Evolutionary conservation across 2,329 filamentous ascomycete genomes (phyloP).

Genomic region (Claviceps purpurea): DNA sequence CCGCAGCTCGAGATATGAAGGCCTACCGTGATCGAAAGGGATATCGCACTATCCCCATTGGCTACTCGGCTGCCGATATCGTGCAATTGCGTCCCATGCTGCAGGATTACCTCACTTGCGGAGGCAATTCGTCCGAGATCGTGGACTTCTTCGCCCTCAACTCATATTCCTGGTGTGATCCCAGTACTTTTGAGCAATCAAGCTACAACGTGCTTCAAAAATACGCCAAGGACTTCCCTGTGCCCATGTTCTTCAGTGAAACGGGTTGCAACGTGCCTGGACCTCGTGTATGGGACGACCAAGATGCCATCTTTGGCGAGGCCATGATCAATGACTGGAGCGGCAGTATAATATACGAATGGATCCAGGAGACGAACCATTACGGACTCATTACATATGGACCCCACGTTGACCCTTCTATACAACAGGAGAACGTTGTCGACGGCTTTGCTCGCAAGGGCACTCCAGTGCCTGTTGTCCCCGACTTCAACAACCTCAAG

Average conservation of each 20-base stretch:
- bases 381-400: slow-evolving; percentile 76
- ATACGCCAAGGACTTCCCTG: slow-evolving; percentile 55
- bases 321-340: slow-evolving; percentile 61
- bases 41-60: slow-evolving; percentile 71
- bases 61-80: slow-evolving; percentile 81
- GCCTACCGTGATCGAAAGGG: slow-evolving; percentile 61
- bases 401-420: slow-evolving; percentile 34
- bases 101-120: slow-evolving; percentile 66
- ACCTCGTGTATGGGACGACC: slow-evolving; percentile 55
- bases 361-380: slow-evolving; percentile 73
- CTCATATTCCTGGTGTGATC: slow-evolving; percentile 70
- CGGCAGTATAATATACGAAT: slow-evolving; percentile 77
- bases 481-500: slow-evolving; percentile 69
- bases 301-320: slow-evolving; percentile 60
- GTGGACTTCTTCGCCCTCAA: slow-evolving; percentile 81
- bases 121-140: slow-evolving; percentile 51
- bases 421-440: slow-evolving; percentile 39
- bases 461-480: slow-evolving; percentile 56
- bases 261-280: slow-evolving; percentile 63
- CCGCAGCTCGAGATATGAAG: slow-evolving; percentile 70
- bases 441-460: slow-evolving; percentile 60
- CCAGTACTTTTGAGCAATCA: slow-evolving; percentile 41
- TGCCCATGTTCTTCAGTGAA: slow-evolving; percentile 86
- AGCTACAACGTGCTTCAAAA: slow-evolving; percentile 58
- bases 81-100: slow-evolving; percentile 49